Evolutionary conservation across 2,329 filamentous ascomycete species (phyloP), one percentile per base, ranked within the genome.

Genomic region (Trichothecium sympodiale): DNA sequence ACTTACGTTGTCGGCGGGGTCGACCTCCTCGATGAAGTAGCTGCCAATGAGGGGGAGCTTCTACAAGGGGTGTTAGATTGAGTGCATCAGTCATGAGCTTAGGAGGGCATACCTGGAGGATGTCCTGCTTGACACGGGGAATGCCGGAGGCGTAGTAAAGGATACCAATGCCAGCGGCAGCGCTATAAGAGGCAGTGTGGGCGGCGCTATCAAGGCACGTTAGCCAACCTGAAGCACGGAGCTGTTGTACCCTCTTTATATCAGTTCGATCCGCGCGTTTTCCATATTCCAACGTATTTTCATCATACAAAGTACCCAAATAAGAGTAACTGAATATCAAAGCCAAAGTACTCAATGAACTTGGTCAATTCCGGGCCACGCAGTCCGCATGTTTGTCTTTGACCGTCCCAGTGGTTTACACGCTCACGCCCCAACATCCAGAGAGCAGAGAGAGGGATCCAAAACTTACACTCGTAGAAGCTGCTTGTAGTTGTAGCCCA

Each of bases 1-100:
- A 66, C 73, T 62, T 48, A 79, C 74, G 60, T 77, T 78, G 60
- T 80, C 75, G 41, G 74, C 71, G 40, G 74, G 61, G 46, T 71
- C 67, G 46, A 72, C 48, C 51, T 74, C 61, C 54, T 69, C 66
- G 48, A 63, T 47, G 54, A 67, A 79, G 57, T 64, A 59, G 33
- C 48, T 42, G 44, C 65, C 65, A 40, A 78, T 43, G 46, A 72
- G 41, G 44, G 75, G 75, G 15, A 79, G 43, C 56, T 74, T 71
- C 71, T 77, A 43, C 16, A 31, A 29, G 30, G 25, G 17, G 12
- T 34, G 41, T 61, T 17, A 60, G 48, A 37, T 23, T n/a, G 25
- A 36, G 9, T 3, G 25, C 15, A 7, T 5, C 8, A 14, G 12
- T 6, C 14, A 25, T 16, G 15, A 10, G n/a, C 12, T 12, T 12